Percentiles rank a stretch among this genome's conserved stretches.
Evolutionary conservation across 495 filamentous ascomycete species (phyloP).

Genomic region (Aspergillus campestris): DNA sequence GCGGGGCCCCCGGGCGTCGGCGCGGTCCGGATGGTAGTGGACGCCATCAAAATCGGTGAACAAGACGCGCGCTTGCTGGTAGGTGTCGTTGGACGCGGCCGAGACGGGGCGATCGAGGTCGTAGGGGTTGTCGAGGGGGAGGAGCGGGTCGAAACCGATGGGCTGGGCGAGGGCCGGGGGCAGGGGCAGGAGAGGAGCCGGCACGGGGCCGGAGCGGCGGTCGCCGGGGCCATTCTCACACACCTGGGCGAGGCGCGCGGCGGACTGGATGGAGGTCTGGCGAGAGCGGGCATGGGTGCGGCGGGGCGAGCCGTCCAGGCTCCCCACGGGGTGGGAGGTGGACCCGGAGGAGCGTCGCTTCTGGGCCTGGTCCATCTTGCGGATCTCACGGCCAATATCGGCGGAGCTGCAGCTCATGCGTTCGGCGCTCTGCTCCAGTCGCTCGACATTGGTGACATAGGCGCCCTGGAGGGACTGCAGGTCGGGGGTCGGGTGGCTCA

Average conservation of each 20-base stretch:
- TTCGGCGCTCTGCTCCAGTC: slow-evolving; percentile 75
- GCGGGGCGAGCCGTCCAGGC: slow-evolving; percentile 4
- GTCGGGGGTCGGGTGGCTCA: slow-evolving; percentile 72
- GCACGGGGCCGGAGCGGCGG: slow-evolving; percentile 28
- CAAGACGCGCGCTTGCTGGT: slow-evolving; percentile 56
- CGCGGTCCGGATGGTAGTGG: slow-evolving; percentile 54
- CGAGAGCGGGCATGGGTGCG: slow-evolving; percentile 47
- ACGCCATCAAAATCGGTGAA: slow-evolving; percentile 95
- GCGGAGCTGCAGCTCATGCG: slow-evolving; percentile 69
- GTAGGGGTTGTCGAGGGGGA: slow-evolving; percentile 15
- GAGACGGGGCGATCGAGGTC: slow-evolving; percentile 29
- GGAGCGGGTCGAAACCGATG: slow-evolving; percentile 6
- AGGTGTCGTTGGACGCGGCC: slow-evolving; percentile 60
- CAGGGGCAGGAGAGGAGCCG: slow-evolving; percentile 20
- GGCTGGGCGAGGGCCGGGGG: slow-evolving; percentile 16
- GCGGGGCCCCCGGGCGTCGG: slow-evolving; percentile 21
- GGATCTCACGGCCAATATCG: slow-evolving; percentile 71
- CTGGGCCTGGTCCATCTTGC: slow-evolving; percentile 68
- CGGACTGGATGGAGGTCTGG: slow-evolving; percentile 50
- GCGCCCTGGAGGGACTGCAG: slow-evolving; percentile 64
- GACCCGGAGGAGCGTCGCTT: slow-evolving; percentile 48
- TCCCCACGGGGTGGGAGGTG: slow-evolving; percentile 53
- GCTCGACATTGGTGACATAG: slow-evolving; percentile 69
- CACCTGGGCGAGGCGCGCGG: slow-evolving; percentile 44
- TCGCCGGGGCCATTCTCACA: slow-evolving; percentile 37